Base-by-base conservation (phyloP, 1,284 basidiomycete genomes). In the Athelia psychrophila region DNA sequence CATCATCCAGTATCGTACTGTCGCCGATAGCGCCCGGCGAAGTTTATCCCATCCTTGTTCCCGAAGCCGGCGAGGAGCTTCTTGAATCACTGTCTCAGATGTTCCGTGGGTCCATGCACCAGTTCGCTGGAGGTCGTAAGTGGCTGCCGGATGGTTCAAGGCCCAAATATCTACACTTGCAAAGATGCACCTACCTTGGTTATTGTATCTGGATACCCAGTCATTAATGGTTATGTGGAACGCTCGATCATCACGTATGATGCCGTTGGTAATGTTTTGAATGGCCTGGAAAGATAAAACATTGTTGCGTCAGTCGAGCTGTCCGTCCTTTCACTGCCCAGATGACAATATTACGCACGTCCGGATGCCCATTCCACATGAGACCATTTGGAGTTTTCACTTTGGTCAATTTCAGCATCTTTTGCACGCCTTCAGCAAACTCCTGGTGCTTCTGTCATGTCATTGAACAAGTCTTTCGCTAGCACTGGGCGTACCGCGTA, bases 1-100 rank as follows among this genome's bases (percentile, higher is more conserved):
- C 58, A 74, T 64, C n/a, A 74, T 62, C 69, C 70, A 74, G 2
- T 52, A 61, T 10, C 73, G 63, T 32, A 77, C 58, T n/a, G 76
- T 77, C 6, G 64, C 60, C 6, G 67, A 53, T 5, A 78, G 49
- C 2, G 76, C 72, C 1, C 60, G 62, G 15, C 72, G 69, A 47
- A 73, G 65, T n/a, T 55, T 51, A 19, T 64, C 56, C 74, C 76
- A 77, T 0, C 73, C 74, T 48, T 69, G 56, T 2, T 47, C 50
- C 18, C 58, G 57, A 20, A 75, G 57, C 2, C 71, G 65, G 52
- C 65, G 54, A 6, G 61, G 62, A 12, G 66, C 65, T 38, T 72
- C 64, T 36, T 64, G 61, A 19, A 65, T 68, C 13, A 76, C 58
- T 2, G 54, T 35, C 23, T 64, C 63, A 0, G 67, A 56, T 13